Evolutionary conservation across 345 rosid species (phyloP).

Genomic region (Laguncularia racemosa): DNA sequence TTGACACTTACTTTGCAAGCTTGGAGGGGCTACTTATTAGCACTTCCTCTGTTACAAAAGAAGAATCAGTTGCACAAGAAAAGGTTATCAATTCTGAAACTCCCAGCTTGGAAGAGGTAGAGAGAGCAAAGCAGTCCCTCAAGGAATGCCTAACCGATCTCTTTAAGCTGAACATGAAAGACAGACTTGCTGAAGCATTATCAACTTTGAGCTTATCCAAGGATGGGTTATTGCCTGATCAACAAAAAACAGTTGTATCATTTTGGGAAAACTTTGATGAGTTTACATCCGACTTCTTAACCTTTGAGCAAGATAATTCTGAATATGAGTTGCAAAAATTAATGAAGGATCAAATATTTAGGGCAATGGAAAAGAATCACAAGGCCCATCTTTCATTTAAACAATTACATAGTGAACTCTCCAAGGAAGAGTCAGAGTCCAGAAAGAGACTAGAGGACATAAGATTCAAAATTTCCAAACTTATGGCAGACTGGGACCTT

Average conservation of each 20-base stretch:
- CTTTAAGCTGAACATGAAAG: conserved; percentile 4
- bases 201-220: neutral
- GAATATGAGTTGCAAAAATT: conserved; percentile 10
- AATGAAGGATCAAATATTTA: neutral
- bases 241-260: conserved; percentile 1
- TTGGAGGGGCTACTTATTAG: neutral
- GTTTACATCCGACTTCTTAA: conserved; percentile 5
- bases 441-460: neutral
- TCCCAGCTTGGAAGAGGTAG: conserved; percentile 9
- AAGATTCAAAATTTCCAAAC: neutral
- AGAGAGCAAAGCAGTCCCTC: conserved; percentile 2
- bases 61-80: neutral
- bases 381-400: neutral
- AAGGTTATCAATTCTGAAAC: neutral
- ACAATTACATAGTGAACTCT: neutral
- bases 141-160: conserved; percentile 7
- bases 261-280: conserved; percentile 10
- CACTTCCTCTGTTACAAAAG: neutral
- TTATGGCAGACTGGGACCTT: neutral
- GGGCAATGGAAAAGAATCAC: conserved; percentile 1
- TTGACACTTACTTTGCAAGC: neutral
- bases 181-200: neutral
- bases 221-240: conserved; percentile 4
- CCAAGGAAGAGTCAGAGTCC: neutral
- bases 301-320: conserved; percentile 7